Evolutionary conservation across 176 grass and related monocot genomes (phyloP).

Genomic region (Cenchrus americanus): DNA sequence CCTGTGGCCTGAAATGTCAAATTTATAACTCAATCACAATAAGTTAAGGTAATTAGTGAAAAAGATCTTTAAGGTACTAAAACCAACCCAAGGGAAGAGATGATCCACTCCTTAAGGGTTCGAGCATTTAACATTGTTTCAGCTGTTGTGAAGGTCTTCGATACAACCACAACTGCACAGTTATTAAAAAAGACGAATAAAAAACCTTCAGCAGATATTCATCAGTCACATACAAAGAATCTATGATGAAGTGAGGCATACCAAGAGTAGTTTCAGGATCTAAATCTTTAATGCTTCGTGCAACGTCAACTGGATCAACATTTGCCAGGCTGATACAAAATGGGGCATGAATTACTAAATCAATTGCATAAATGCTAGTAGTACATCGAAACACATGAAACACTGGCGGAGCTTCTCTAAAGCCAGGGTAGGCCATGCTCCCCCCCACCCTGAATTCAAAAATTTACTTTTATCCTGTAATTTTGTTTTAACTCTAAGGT

Average conservation of each 20-base stretch:
- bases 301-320: conserved; percentile 98
- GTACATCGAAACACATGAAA: neutral
- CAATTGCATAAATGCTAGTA: conserved; percentile 6
- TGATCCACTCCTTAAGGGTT: conserved; percentile 95
- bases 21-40: conserved; percentile 36
- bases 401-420: too few species aligned
- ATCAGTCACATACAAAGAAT: conserved; percentile 23
- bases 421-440: too few species aligned
- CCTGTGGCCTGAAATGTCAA: conserved; percentile 61
- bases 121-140: conserved; percentile 99
- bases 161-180: conserved; percentile 90
- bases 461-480: too few species aligned
- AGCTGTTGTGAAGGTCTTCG: conserved; percentile 99
- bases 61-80: conserved; percentile 39
- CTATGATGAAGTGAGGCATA: conserved; percentile 27
- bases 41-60: neutral
- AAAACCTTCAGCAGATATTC: conserved; percentile 34
- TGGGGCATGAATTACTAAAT: conserved; percentile 20
- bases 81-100: conserved; percentile 86
- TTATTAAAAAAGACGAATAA: neutral
- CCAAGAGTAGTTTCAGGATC: conserved; percentile 96
- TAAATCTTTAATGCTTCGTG: conserved; percentile 88
- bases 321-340: conserved; percentile 87
- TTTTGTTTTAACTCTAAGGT: too few species aligned
- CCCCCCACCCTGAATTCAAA: too few species aligned